Conservation (phyloP, 2,329 filamentous ascomycete genomes). For the Xylariomycetidae sp. region DNA sequence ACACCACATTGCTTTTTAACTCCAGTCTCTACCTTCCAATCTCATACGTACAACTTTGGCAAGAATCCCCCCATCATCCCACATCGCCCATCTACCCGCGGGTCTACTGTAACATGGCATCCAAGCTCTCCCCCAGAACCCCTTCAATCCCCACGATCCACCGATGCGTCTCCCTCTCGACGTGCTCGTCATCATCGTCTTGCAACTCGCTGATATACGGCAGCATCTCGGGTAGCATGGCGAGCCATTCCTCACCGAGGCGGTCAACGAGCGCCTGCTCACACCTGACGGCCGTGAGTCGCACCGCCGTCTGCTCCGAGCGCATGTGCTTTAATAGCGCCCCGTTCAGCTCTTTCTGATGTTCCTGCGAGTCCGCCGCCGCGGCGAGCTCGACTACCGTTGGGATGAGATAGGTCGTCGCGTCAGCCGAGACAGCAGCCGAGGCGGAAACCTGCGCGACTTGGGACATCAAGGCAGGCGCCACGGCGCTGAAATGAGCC, state of each 20-base stretch:
- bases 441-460: conserved; percentile 44
- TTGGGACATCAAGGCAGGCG: conserved; percentile 65
- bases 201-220: conserved; percentile 93
- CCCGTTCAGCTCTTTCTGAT: conserved; percentile 85
- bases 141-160: conserved; percentile 92
- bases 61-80: no score
- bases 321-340: conserved; percentile 74
- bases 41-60: no score
- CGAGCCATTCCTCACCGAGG: conserved; percentile 90
- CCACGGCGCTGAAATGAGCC: conserved; percentile 73
- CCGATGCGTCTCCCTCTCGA: conserved; percentile 81
- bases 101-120: conserved; percentile 82
- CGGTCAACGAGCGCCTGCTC: conserved; percentile 75
- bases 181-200: conserved; percentile 92
- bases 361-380: conserved; percentile 78
- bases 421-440: conserved; percentile 34
- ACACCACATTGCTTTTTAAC: no score
- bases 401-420: conserved; percentile 58
- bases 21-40: no score
- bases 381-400: conserved; percentile 75
- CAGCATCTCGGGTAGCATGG: conserved; percentile 88
- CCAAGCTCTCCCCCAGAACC: conserved; percentile 83
- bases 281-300: conserved; percentile 76
- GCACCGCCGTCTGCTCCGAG: conserved; percentile 64
- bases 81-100: no score